Conservation (phyloP, 1,284 basidiomycete species). For the Trametes pubescens region DNA sequence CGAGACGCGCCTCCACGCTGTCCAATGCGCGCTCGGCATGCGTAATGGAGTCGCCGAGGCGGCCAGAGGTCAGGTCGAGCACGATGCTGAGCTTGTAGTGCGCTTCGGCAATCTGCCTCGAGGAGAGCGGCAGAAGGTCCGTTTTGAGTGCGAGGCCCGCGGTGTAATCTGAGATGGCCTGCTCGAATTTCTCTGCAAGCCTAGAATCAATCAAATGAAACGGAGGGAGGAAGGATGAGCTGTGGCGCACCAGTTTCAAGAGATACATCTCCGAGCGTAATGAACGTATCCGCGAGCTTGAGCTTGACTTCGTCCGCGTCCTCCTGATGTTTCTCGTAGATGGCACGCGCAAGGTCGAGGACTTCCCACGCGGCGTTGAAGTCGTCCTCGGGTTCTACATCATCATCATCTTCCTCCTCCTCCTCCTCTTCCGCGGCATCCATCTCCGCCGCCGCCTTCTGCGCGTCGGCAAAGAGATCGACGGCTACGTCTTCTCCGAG, state of each 20-base stretch:
- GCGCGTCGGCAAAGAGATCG: slow-evolving; percentile 69
- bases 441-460: slow-evolving; percentile 52
- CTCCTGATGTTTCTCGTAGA: slow-evolving; percentile 76
- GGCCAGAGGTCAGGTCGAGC: slow-evolving; percentile 84
- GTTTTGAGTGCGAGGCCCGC: slow-evolving; percentile 76
- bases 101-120: slow-evolving; percentile 87
- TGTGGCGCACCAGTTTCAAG: slow-evolving; percentile 80
- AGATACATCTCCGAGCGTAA: slow-evolving; percentile 87
- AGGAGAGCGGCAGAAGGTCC: slow-evolving; percentile 76
- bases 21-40: slow-evolving; percentile 83
- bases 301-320: slow-evolving; percentile 69
- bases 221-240: neutral
- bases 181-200: slow-evolving; percentile 86
- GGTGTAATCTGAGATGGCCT: slow-evolving; percentile 86
- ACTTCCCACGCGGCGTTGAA: slow-evolving; percentile 96
- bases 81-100: slow-evolving; percentile 93
- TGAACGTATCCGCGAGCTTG: slow-evolving; percentile 86
- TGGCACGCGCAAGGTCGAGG: slow-evolving; percentile 84
- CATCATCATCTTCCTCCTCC: slow-evolving; percentile 66
- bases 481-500: slow-evolving; percentile 53
- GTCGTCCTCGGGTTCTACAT: slow-evolving; percentile 87
- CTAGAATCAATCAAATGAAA: neutral
- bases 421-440: slow-evolving; percentile 57
- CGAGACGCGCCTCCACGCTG: slow-evolving; percentile 75
- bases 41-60: slow-evolving; percentile 78